A percentile compares a stretch with the other conserved stretches of the same genome.
Conservation (phyloP, 2,329 filamentous ascomycete species). For the Trichoderma sp. region DNA sequence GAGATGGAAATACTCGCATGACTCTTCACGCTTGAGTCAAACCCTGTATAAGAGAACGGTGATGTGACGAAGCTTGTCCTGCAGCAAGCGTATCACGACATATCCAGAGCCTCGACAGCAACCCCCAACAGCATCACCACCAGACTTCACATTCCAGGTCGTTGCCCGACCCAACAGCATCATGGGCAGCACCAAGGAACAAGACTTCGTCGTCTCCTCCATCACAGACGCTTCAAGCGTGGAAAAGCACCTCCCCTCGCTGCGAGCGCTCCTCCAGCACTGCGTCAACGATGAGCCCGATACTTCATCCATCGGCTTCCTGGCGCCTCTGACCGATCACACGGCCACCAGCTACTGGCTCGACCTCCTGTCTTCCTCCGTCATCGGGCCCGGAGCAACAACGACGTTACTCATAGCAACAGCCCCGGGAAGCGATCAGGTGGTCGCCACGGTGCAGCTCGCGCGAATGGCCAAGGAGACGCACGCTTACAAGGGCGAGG, state of each 20-base stretch:
- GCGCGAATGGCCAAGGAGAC: slow-evolving; percentile 34
- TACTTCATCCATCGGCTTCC: slow-evolving; percentile 37
- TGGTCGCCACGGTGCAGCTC: slow-evolving; percentile 35
- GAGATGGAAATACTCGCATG: neutral
- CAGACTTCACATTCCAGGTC: neutral
- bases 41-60: neutral
- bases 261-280: slow-evolving; percentile 33
- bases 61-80: neutral
- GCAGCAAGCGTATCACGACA: neutral
- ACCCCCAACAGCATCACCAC: neutral
- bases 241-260: slow-evolving; percentile 31
- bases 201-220: slow-evolving; percentile 10
- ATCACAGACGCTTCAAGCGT: slow-evolving; percentile 23
- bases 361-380: slow-evolving; percentile 24
- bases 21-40: neutral
- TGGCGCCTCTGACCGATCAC: slow-evolving; percentile 35
- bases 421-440: slow-evolving; percentile 9
- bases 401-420: slow-evolving; percentile 31
- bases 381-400: slow-evolving; percentile 7
- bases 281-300: slow-evolving; percentile 38
- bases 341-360: slow-evolving; percentile 34
- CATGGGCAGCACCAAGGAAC: slow-evolving; percentile 19
- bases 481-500: slow-evolving; percentile 35
- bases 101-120: neutral
- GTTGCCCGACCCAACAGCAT: neutral